Evolutionary conservation across 2,329 filamentous ascomycete species (phyloP).

Genomic region (Rutstroemia sydowiana): DNA sequence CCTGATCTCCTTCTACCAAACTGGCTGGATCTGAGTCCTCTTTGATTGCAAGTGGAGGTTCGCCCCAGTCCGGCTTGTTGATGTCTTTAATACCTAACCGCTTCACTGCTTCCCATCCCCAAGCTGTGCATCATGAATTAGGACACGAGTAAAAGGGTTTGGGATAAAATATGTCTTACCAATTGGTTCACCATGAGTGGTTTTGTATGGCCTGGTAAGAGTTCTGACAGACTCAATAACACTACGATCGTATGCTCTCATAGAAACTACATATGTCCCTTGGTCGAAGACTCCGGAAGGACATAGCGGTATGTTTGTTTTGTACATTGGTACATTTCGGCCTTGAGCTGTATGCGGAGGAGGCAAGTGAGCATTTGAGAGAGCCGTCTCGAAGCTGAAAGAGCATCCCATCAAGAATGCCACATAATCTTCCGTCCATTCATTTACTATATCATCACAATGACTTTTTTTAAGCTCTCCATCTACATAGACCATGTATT

Average conservation of each 20-base stretch:
- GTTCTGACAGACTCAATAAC: slow-evolving; percentile 46
- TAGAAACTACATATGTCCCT: slow-evolving; percentile 52
- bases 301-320: slow-evolving; percentile 46
- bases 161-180: no score
- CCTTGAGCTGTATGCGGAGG: slow-evolving; percentile 40
- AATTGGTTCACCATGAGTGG: slow-evolving; percentile 57
- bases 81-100: slow-evolving; percentile 48
- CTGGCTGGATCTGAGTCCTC: slow-evolving; percentile 24
- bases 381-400: slow-evolving; percentile 55
- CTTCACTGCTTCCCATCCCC: slow-evolving; percentile 52
- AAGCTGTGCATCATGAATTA: no score
- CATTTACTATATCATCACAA: slow-evolving; percentile 36
- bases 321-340: slow-evolving; percentile 55
- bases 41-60: slow-evolving; percentile 35
- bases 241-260: slow-evolving; percentile 47
- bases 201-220: slow-evolving; percentile 46
- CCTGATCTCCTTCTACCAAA: slow-evolving; percentile 17
- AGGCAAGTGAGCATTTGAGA: slow-evolving; percentile 41
- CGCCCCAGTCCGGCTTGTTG: slow-evolving; percentile 49
- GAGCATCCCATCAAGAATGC: slow-evolving; percentile 58
- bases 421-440: slow-evolving; percentile 53
- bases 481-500: slow-evolving; percentile 51
- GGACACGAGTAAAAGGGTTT: no score
- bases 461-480: slow-evolving; percentile 35
- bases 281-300: slow-evolving; percentile 51